These are phyloP conservation scores for Castanospermum australe DNA, from an alignment of 306 rosid species.

Conservation along the genomic window DNA sequence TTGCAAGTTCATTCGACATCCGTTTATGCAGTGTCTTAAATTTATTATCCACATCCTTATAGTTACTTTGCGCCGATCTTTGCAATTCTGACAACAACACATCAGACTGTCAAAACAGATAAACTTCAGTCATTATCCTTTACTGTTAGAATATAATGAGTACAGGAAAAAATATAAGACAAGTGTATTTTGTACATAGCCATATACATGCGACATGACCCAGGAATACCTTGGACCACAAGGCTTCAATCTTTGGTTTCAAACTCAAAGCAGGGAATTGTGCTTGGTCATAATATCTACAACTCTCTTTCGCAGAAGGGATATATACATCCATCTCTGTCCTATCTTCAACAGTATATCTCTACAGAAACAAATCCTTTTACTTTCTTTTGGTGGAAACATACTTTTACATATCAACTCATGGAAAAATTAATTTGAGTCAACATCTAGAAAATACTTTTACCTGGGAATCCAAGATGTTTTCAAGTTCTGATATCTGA, in stretches of 20 bases:
- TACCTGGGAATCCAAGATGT: conserved; percentile 76
- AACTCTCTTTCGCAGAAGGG: conserved; percentile 65
- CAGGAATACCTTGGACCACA: conserved; percentile 65
- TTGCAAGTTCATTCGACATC: conserved; percentile 57
- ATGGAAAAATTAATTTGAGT: conserved; percentile 1
- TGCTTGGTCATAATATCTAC: conserved; percentile 59
- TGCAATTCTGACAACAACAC: conserved; percentile 49
- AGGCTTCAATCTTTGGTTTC: conserved; percentile 72
- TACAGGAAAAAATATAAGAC: neutral
- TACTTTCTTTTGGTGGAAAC: conserved; percentile 13
- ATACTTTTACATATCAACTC: conserved; percentile 13
- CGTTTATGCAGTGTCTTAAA: conserved; percentile 51
- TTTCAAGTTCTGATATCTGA: conserved; percentile 83
- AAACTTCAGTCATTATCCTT: conserved; percentile 25
- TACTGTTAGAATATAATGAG: neutral
- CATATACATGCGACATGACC: conserved; percentile 1
- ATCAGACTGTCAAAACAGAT: conserved; percentile 56
- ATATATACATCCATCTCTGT: conserved; percentile 56
- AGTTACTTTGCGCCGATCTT: conserved; percentile 36
- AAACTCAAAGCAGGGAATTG: conserved; percentile 44
- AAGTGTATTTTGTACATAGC: neutral
- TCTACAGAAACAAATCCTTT: conserved; percentile 40
- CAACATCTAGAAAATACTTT: conserved; percentile 5
- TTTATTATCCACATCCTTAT: conserved; percentile 48
- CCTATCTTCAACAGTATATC: conserved; percentile 69